Conservation (phyloP, 768 basidiomycete genomes). For the Porphyrellus cyaneotinctus region DNA sequence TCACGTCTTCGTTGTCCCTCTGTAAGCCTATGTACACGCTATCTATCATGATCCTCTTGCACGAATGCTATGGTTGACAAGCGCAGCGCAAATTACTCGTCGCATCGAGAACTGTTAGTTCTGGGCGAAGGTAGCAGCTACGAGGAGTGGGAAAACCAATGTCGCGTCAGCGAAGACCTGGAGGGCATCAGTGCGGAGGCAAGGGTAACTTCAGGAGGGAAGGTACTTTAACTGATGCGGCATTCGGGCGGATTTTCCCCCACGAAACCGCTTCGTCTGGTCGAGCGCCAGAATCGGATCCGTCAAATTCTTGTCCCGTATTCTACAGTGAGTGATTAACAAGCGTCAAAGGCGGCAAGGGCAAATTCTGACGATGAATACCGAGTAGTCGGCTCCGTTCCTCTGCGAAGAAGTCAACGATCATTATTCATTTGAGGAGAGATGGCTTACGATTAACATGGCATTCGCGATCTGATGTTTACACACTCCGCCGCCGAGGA, state of each 20-base stretch:
- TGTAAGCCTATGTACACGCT: constrained; percentile 6
- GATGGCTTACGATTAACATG: constrained; percentile 82
- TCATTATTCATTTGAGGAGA: not conserved
- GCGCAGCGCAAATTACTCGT: not conserved
- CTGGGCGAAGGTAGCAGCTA: constrained; percentile 89
- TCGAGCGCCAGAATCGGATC: constrained; percentile 93
- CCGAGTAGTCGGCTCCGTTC: constrained; percentile 96
- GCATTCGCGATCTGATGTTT: constrained; percentile 99
- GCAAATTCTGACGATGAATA: constrained; percentile 71
- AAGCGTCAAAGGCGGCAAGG: not conserved
- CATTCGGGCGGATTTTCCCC: constrained; percentile 92
- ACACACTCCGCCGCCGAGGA: constrained; percentile 96
- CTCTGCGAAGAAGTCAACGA: constrained; percentile 47
- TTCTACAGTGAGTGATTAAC: constrained; percentile 48
- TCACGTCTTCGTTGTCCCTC: not conserved
- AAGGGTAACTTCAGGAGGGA: not conserved
- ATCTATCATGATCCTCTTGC: constrained; percentile 8
- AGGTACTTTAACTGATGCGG: constrained; percentile 76
- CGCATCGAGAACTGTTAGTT: constrained; percentile 15
- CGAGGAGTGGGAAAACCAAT: constrained; percentile 89
- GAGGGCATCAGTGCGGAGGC: constrained; percentile 3
- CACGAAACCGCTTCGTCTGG: constrained; percentile 98
- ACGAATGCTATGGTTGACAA: not conserved
- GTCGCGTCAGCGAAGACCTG: constrained; percentile 95
- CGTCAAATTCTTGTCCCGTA: constrained; percentile 98